Evolutionary conservation across 805 yeast species (phyloP), one percentile per base, ranked within the genome.

Genomic region (Yamadazyma laniorum): DNA sequence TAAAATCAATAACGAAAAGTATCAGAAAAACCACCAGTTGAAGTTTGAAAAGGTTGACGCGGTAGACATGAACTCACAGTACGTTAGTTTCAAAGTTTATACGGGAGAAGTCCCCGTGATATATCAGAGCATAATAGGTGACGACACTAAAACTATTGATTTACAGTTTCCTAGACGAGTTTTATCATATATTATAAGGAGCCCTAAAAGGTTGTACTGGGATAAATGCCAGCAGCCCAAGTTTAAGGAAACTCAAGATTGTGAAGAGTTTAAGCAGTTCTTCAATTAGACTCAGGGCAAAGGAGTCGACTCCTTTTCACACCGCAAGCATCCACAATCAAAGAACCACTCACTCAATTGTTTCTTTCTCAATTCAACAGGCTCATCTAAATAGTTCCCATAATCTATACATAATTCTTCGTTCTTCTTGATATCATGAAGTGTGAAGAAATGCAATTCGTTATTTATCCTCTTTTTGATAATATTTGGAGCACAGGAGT

Each of bases 101-200:
- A 56, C 52, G 21, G 39, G 66, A 5, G 48, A 43, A 11, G 40
- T 29, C 2, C 52, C 51, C 6, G 42, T 35, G 7, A 37, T 45
- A 9, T 60, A 45, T 43, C 44, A 52, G 30, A 45, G 59, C 26
- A 48, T 37, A 26, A 43, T 55, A 15, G 41, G 42, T 5, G 56
- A 55, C 32, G 53, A 56, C 1, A 45, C 53, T 3, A 67, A 67
- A 36, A 48, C 70, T 9, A 61, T 88, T 6, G 96, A 90, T 56
- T 59, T 87, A 11, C 95, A 86, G 49, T 85, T 90, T 51, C 95
- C 95, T 1, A 69, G 97, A 55, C 72, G 88, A 51, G 89, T 85
- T 1, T 51, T 86, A 19, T 90, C 96, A 0, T 69, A 70, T 44
- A 59, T 82, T 3, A 53, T 89, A 34, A 77, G 71, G 30, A 64